phyloP scores from a whole-genome alignment of 805 yeast genomes.

The Naumovozyma baii region DNA sequence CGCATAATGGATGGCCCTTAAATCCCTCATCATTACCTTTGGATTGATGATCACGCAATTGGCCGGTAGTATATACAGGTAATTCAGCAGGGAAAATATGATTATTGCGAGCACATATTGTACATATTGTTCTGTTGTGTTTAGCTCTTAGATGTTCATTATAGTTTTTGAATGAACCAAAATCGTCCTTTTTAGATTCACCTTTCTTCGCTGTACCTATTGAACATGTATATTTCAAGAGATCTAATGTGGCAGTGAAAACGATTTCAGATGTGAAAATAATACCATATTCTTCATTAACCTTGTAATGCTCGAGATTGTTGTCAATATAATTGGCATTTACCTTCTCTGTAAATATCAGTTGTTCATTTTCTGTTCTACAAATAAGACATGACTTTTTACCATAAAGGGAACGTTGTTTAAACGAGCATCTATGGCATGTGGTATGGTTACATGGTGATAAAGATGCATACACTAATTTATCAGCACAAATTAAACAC shows the following conservation, averaged over 20 bases:
- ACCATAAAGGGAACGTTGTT: constrained; percentile 72
- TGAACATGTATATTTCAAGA: constrained; percentile 52
- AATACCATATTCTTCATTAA: constrained; percentile 37
- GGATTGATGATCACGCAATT: constrained; percentile 58
- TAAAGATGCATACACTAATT: constrained; percentile 50
- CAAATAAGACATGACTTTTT: constrained; percentile 76
- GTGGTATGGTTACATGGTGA: constrained; percentile 79
- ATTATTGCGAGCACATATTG: constrained; percentile 65
- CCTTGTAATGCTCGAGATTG: constrained; percentile 5
- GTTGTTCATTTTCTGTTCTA: constrained; percentile 52
- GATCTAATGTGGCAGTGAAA: constrained; percentile 37
- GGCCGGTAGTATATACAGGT: constrained; percentile 47
- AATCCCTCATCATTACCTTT: constrained; percentile 70
- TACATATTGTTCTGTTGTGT: constrained; percentile 61
- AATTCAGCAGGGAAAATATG: constrained; percentile 70
- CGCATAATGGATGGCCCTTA: constrained; percentile 82
- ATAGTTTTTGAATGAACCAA: constrained; percentile 45
- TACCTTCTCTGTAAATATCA: constrained; percentile 48
- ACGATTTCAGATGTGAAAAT: constrained; percentile 49
- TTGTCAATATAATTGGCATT: constrained; percentile 32
- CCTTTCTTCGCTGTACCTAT: constrained; percentile 27
- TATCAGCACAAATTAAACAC: constrained; percentile 82
- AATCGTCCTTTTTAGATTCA: constrained; percentile 25
- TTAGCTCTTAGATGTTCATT: constrained; percentile 53
- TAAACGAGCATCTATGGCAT: constrained; percentile 72